Percentiles rank a stretch among this genome's conserved stretches.
Evolutionary conservation across 306 rosid genomes (phyloP).

Genomic region (Vigna hirtella): DNA sequence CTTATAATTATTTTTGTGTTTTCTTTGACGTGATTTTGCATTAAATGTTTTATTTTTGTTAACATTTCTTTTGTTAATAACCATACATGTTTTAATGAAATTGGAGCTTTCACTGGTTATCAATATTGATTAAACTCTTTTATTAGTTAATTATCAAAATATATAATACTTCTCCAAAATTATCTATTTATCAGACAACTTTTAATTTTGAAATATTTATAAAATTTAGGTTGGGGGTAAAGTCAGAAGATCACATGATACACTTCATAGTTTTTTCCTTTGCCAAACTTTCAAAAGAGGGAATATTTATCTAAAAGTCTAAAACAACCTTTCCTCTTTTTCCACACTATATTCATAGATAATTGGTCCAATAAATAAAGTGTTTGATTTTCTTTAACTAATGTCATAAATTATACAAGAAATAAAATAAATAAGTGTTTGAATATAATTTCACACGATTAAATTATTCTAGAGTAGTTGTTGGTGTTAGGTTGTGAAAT

Average conservation of each 20-base stretch:
- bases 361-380: not conserved
- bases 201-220: not conserved
- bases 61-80: too few relatives aligned
- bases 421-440: not conserved
- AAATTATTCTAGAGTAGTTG: not conserved
- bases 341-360: too few relatives aligned
- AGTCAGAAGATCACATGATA: not conserved
- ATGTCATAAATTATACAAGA: not conserved
- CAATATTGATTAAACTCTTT: not conserved
- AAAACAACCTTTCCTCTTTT: too few relatives aligned
- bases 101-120: not conserved
- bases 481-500: too few relatives aligned
- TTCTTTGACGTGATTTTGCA: too few relatives aligned
- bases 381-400: too few relatives aligned
- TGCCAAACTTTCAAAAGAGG: not conserved
- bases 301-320: not conserved
- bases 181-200: not conserved
- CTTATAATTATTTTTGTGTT: too few relatives aligned
- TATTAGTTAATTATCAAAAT: not conserved
- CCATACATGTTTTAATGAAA: too few relatives aligned
- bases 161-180: not conserved
- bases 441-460: not conserved
- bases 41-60: too few relatives aligned
- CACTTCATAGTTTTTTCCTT: not conserved
- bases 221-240: not conserved